Base-by-base conservation (phyloP, 345 rosid species). In the Populus euphratica region DNA sequence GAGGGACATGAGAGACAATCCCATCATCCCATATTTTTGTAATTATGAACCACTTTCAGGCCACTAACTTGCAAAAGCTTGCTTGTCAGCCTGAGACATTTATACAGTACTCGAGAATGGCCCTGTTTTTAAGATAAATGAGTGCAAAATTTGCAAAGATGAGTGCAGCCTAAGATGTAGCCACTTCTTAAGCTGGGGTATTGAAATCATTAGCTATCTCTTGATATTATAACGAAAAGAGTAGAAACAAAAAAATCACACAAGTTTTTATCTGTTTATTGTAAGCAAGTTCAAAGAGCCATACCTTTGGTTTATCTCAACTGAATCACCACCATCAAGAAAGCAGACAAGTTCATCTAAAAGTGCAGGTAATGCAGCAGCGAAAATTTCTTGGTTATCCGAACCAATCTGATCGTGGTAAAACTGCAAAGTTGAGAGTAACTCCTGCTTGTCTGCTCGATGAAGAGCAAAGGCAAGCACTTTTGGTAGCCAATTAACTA, bases 281-380 rank as follows among this genome's bases (percentile, higher is more conserved):
- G 23, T 33, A 49, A 64, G 56, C 63, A 65, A 9, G 50, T 56
- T 5, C 17, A 54, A 52, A 41, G 17, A 36, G 21, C 56, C 78
- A 81, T 89, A 93, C 99, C 99, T 86, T 86, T 87, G 83, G 59
- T 84, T 87, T 77, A 89, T 90, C 87, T 93, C 97, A 76, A 84
- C 80, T 79, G 83, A 82, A 86, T 93, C 92, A 82, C 83, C 87
- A 50, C 92, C 90, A 82, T 92, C 96, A 49, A 85, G 78, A 85
- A 95, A 95, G 90, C 98, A 93, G 61, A 95, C 84, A 71, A 93
- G 98, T 82, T 95, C 97, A 82, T 92, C 98, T 61, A 95, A 84
- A 83, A 95, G 96, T 47, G 90, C 98, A 81, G 99, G 98, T 73
- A 95, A 81, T 68, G 99, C 98, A 77, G 98, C 99, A 56, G 96